Base-by-base conservation (phyloP, 192 early-diverging fungal genomes). In the Podila epigama region DNA sequence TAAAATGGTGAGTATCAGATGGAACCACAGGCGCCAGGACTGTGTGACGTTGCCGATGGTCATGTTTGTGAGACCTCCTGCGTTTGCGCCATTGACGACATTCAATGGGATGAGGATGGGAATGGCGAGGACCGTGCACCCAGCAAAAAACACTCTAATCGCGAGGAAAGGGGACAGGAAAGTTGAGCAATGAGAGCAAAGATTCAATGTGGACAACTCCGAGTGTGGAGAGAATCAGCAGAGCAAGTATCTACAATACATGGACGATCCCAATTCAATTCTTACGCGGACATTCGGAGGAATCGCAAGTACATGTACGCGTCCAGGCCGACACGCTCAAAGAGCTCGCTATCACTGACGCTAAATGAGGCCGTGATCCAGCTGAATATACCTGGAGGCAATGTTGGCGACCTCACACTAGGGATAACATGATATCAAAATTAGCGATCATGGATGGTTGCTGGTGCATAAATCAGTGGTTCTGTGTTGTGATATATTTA, bases 271-370 rank as follows among this genome's bases (percentile, higher is more conserved):
- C n/a, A 22, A 25, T 48, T 48, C 44, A 22, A 20, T 48, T 48
- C 72, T 63, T 77, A 77, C 66, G 69, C 68, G 53, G 88, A 85
- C 51, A 88, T 81, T 22, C 89, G 85, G 40, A 92, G 84, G 56
- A 91, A 92, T 29, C 88, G 87, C 44, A 97, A 64, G 62, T 91
- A 88, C 85, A 94, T 92, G 69, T 89, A 97, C 0, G 90, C 84
- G 75, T 96, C 94, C 10, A 93, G 81, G 0, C 92, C 90, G 5
- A 85, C 84, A 10, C 80, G 83, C 15, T 64, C 41, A 36, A 91
- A 85, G 22, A 92, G 64, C 1, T 85, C 81, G 9, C 73, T 80
- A 40, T 92, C 88, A 10, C 82, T 70, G 29, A 81, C 82, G 4
- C 65, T 75, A n/a, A 92, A 70, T 9, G 85, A 62, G 0, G 88